Base-by-base conservation (phyloP, 495 filamentous ascomycete genomes). In the Cudoniella acicularis region DNA sequence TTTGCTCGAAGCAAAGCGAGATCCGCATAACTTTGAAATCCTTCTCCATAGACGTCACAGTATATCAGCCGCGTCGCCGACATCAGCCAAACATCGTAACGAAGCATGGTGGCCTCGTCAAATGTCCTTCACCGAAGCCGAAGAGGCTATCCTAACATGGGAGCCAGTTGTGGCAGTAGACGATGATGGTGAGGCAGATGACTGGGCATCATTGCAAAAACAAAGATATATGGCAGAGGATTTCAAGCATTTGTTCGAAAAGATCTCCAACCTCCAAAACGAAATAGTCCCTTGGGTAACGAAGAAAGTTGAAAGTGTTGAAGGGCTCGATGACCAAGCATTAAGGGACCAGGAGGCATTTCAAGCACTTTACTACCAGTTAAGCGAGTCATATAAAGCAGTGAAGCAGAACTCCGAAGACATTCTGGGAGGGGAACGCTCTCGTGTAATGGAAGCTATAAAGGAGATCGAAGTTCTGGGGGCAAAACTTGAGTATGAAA, bases 401-500 rank as follows among this genome's bases (percentile, higher is more conserved):
- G 73, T 88, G n/a, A 79, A 83, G 51, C 83, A 88, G 48, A 74
- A 77, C 43, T 84, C 83, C 3, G 83, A 84, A 51, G 85, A 90
- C 52, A 73, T 90, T 20, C 67, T 96, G 9, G 76, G 76, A 1
- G 82, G 86, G 25, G 87, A 95, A 74, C 79, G 83, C 24, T 73
- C 77, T 25, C 73, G 80, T 24, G 73, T 96, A 50, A 84, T 78
- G 24, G 94, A 96, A 58, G 79, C 78, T 25, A 79, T 95, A 55
- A 89, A 87, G 68, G 89, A 91, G 59, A 81, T 97, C 18, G 95
- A 96, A 68, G 76, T 86, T 20, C 76, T 96, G 43, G 85, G 86
- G 4, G 90, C 90, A 20, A 94, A 93, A 77, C 77, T 98, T 59
- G 93, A 98, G 66, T 98, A 98, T 70, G 95, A 98, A 74, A 83